Evolutionary conservation across 2,329 filamentous ascomycete species (phyloP).

Genomic region (Alternaria gaisen): DNA sequence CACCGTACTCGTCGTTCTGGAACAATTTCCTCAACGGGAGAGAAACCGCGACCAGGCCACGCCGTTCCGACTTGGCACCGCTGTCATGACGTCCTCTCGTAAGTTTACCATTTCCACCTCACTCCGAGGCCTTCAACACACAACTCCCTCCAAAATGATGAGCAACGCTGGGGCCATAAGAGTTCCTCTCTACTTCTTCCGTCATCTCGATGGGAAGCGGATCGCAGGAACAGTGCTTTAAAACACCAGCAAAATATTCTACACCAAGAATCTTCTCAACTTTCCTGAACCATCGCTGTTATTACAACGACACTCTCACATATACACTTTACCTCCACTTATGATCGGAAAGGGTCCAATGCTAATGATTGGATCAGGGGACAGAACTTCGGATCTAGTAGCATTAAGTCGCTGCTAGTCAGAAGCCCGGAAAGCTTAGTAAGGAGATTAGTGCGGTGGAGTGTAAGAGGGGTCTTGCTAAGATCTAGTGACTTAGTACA

Average conservation of each 20-base stretch:
- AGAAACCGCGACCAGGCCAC: too few relatives aligned
- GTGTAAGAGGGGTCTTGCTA: not conserved
- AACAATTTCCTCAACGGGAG: too few relatives aligned
- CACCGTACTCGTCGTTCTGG: too few relatives aligned
- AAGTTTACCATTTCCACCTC: not conserved
- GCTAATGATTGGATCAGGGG: slow-evolving; percentile 13
- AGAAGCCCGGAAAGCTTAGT: not conserved
- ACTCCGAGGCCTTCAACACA: not conserved
- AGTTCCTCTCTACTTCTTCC: slow-evolving; percentile 26
- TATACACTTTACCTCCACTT: not conserved
- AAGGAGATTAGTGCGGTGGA: not conserved
- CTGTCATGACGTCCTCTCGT: not conserved
- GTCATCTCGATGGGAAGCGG: not conserved
- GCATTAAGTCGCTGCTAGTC: not conserved
- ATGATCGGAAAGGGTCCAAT: not conserved
- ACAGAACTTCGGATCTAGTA: not conserved
- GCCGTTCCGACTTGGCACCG: not conserved
- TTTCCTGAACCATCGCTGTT: slow-evolving; percentile 21
- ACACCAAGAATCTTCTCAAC: slow-evolving; percentile 36
- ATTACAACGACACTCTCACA: not conserved
- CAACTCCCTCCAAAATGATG: slow-evolving; percentile 31
- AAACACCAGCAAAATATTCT: slow-evolving; percentile 28
- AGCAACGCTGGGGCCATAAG: slow-evolving; percentile 49
- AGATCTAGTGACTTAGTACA: not conserved
- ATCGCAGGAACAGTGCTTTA: slow-evolving; percentile 36